A percentile compares a stretch with the other conserved stretches of the same genome.
Evolutionary conservation across 139 green algal species (phyloP).

Genomic region (Chlorella sp.): DNA sequence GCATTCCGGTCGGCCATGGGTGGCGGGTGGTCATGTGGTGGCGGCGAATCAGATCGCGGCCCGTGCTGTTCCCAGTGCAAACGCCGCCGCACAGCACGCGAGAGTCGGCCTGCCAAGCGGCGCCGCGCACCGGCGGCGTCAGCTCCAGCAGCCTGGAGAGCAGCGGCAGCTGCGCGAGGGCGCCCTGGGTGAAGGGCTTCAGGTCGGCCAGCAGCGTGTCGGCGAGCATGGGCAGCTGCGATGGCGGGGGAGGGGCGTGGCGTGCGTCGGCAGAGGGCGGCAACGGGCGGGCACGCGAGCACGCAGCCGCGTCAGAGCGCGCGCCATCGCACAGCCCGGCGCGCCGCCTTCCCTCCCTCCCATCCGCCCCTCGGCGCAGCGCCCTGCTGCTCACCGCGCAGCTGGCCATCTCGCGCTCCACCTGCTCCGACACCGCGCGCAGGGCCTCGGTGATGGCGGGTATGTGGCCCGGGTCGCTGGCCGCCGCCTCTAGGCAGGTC

Average conservation of each 20-base stretch:
- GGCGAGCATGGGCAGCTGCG: slow-evolving; percentile 34
- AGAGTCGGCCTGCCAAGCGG: too few relatives aligned
- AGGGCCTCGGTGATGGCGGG: slow-evolving; percentile 40
- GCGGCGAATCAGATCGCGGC: too few relatives aligned
- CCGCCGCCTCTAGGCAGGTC: slow-evolving; percentile 12
- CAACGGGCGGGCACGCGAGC: not conserved
- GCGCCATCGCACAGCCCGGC: too few relatives aligned
- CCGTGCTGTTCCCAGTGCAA: too few relatives aligned
- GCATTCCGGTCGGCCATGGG: too few relatives aligned
- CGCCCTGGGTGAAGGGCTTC: slow-evolving; percentile 20
- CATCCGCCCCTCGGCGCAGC: too few relatives aligned
- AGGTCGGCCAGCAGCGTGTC: slow-evolving; percentile 20
- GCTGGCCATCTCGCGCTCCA: slow-evolving; percentile 33
- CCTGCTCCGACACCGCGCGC: slow-evolving; percentile 37
- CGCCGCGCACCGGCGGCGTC: slow-evolving; percentile 11
- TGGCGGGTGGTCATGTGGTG: too few relatives aligned
- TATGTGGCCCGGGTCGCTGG: too few relatives aligned
- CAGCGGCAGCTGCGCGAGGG: slow-evolving; percentile 19
- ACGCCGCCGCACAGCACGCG: too few relatives aligned
- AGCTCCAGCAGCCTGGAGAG: slow-evolving; percentile 25
- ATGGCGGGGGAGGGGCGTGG: not conserved
- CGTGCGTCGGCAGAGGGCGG: not conserved
- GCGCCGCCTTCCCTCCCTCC: too few relatives aligned
- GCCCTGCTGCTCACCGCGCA: slow-evolving; percentile 26
- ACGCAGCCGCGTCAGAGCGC: not conserved